Conservation (phyloP, 148 eudicot species). For the Chenopodium quinoa region DNA sequence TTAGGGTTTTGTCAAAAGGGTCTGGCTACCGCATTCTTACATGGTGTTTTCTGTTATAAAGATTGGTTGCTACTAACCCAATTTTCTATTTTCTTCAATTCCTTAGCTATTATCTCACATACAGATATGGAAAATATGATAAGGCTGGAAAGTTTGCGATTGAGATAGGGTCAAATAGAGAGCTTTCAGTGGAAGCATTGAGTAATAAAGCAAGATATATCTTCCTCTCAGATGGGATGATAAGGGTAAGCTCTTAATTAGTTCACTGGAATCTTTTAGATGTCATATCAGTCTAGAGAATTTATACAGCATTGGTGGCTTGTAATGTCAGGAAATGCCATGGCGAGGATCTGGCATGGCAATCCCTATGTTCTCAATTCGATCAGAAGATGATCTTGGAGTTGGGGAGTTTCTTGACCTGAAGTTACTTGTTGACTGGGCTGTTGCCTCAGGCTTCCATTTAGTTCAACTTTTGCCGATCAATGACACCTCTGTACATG, state of each 20-base stretch:
- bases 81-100: slow-evolving; percentile 4
- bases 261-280: not conserved
- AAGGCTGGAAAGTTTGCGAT: slow-evolving; percentile 51
- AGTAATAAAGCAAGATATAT: slow-evolving; percentile 60
- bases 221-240: slow-evolving; percentile 83
- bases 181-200: slow-evolving; percentile 54
- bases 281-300: not conserved
- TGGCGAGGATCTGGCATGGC: slow-evolving; percentile 99
- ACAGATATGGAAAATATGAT: slow-evolving; percentile 71
- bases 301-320: slow-evolving; percentile 7
- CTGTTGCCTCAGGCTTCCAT: slow-evolving; percentile 88
- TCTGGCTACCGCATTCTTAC: not conserved
- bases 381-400: slow-evolving; percentile 90
- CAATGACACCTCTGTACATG: slow-evolving; percentile 89
- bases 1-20: not conserved
- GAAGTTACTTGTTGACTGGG: slow-evolving; percentile 89
- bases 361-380: slow-evolving; percentile 89
- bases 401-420: slow-evolving; percentile 97
- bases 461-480: slow-evolving; percentile 95
- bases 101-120: slow-evolving; percentile 67
- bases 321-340: slow-evolving; percentile 74
- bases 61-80: not conserved
- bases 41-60: not conserved
- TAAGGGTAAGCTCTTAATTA: slow-evolving; percentile 54
- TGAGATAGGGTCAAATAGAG: slow-evolving; percentile 73